phyloP scores from a whole-genome alignment of 495 filamentous ascomycete species.

The Amphirosellinia nigrospora region DNA sequence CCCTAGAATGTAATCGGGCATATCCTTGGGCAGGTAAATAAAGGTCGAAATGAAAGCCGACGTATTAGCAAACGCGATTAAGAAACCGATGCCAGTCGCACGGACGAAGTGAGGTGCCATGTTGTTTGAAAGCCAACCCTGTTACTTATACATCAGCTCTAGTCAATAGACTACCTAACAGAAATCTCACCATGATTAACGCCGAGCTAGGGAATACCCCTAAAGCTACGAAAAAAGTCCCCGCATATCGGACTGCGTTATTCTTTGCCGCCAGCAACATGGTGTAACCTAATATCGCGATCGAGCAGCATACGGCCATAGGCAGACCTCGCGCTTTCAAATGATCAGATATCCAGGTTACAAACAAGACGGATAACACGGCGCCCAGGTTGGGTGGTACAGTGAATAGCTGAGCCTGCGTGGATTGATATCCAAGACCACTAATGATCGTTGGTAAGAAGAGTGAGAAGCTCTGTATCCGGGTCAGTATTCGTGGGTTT shows the following conservation, averaged over 20 bases:
- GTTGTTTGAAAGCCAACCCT: constrained; percentile 51
- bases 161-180: constrained; percentile 55
- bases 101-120: constrained; percentile 56
- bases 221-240: constrained; percentile 62
- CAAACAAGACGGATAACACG: not conserved
- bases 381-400: not conserved
- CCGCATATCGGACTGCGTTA: constrained; percentile 61
- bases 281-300: constrained; percentile 61
- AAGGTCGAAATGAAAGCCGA: constrained; percentile 60
- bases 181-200: constrained; percentile 50
- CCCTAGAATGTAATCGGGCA: constrained; percentile 52
- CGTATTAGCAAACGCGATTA: constrained; percentile 50
- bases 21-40: constrained; percentile 54
- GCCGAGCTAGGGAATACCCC: constrained; percentile 67
- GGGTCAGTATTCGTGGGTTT: not conserved
- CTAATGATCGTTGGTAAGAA: constrained; percentile 62
- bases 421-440: constrained; percentile 57
- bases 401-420: constrained; percentile 60
- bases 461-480: constrained; percentile 33
- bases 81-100: constrained; percentile 54
- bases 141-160: constrained; percentile 13
- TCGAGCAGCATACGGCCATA: not conserved
- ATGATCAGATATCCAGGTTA: not conserved
- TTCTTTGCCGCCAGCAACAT: constrained; percentile 56
- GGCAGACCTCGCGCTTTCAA: not conserved